Evolutionary conservation across 192 early-diverging fungal species (phyloP).

Genomic region (Glomus cerebriforme): DNA sequence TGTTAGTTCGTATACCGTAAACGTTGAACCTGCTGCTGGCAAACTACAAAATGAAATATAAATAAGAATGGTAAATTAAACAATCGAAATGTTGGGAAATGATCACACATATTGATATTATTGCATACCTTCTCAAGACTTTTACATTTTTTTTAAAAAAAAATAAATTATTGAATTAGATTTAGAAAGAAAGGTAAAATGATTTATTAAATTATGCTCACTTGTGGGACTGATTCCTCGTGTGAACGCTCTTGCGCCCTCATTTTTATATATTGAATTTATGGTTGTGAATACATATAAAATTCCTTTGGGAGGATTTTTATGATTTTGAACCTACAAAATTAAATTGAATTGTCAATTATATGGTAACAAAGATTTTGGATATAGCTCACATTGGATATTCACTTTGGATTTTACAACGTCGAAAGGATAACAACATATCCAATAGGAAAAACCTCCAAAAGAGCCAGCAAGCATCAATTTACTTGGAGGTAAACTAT

Average conservation of each 20-base stretch:
- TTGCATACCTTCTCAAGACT: conserved; percentile 44
- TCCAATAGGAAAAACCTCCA: conserved; percentile 83
- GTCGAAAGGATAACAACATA: conserved; percentile 82
- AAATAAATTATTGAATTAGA: conserved; percentile 1
- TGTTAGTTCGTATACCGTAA: conserved; percentile 72
- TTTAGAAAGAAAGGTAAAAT: background rate
- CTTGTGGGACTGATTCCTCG: conserved; percentile 64
- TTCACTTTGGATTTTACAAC: conserved; percentile 80
- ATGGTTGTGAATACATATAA: conserved; percentile 62
- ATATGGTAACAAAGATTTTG: background rate
- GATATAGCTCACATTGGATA: conserved; percentile 53
- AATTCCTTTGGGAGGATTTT: conserved; percentile 55
- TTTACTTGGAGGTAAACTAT: conserved; percentile 48
- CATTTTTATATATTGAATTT: conserved; percentile 53
- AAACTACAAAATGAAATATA: conserved; percentile 52
- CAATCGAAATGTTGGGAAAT: background rate
- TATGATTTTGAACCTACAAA: conserved; percentile 61
- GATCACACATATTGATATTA: background rate
- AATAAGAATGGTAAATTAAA: background rate
- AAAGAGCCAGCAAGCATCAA: conserved; percentile 81
- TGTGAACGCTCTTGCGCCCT: conserved; percentile 64
- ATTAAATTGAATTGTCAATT: background rate
- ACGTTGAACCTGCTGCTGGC: conserved; percentile 80
- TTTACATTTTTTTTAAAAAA: background rate
- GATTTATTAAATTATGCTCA: conserved; percentile 1